Evolutionary conservation across 139 green algal species (phyloP).

Genomic region (Closterium sp.): DNA sequence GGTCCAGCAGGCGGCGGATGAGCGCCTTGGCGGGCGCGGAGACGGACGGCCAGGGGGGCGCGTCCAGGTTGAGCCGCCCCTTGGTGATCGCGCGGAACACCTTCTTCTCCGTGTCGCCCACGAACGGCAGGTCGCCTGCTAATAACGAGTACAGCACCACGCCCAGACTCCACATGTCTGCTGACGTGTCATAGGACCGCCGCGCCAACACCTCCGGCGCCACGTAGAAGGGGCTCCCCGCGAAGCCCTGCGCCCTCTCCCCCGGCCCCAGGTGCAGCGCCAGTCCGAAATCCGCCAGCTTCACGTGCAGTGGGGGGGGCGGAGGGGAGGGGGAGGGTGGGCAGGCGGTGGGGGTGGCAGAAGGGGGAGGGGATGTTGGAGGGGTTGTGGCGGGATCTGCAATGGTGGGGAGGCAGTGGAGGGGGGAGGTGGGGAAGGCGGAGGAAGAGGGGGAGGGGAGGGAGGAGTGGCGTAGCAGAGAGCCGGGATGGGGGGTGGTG

Average conservation of each 20-base stretch:
- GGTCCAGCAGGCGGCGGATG: slow-evolving; percentile 57
- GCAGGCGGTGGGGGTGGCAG: background rate
- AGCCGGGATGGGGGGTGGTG: background rate
- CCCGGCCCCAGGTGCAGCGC: slow-evolving; percentile 54
- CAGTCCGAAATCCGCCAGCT: slow-evolving; percentile 27
- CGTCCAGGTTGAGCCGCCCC: slow-evolving; percentile 83
- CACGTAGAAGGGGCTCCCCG: slow-evolving; percentile 27
- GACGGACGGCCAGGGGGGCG: slow-evolving; percentile 71
- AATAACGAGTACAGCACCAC: slow-evolving; percentile 38
- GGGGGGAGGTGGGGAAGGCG: background rate
- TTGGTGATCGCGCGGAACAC: slow-evolving; percentile 68
- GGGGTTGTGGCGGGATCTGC: background rate
- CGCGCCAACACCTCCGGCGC: slow-evolving; percentile 29
- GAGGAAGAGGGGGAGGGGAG: background rate
- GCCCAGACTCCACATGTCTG: slow-evolving; percentile 42
- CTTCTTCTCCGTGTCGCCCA: slow-evolving; percentile 55
- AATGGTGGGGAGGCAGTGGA: background rate
- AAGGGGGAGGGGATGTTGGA: background rate
- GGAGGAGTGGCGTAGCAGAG: background rate
- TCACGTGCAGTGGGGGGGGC: background rate
- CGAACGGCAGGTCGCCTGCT: slow-evolving; percentile 31
- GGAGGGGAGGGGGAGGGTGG: background rate
- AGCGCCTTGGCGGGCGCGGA: slow-evolving; percentile 53
- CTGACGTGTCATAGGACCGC: background rate
- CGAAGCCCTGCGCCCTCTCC: slow-evolving; percentile 48